Conservation (phyloP, 192 early-diverging fungal genomes). For the Gaertneriomyces sp. region DNA sequence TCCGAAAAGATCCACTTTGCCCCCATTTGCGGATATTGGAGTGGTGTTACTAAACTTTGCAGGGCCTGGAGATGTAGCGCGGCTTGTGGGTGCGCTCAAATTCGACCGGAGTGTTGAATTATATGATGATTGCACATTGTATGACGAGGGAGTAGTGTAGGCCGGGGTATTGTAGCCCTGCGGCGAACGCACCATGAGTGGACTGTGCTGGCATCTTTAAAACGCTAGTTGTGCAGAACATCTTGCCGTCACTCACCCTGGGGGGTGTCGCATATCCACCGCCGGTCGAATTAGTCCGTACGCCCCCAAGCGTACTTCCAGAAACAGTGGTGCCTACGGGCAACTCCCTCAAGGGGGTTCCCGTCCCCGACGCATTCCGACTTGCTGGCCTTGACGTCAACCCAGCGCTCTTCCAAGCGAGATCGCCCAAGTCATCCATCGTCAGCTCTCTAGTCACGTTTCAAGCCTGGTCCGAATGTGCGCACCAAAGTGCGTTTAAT, state of each 20-base stretch:
- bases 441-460: no score
- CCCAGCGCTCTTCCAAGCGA: slow-evolving; percentile 24
- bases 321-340: background rate
- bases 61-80: slow-evolving; percentile 17
- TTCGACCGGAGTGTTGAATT: background rate
- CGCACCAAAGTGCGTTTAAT: no score
- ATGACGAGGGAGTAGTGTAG: background rate
- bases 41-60: background rate
- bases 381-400: slow-evolving; percentile 16
- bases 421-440: slow-evolving; percentile 29
- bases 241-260: slow-evolving; percentile 11
- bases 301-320: background rate
- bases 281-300: background rate
- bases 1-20: slow-evolving; percentile 22
- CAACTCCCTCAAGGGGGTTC: slow-evolving; percentile 19
- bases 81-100: slow-evolving; percentile 2
- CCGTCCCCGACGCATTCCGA: slow-evolving; percentile 4
- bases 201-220: background rate
- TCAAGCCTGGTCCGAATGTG: no score
- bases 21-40: background rate
- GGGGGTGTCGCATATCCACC: background rate
- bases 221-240: slow-evolving; percentile 18
- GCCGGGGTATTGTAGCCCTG: background rate
- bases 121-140: background rate
- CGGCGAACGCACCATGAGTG: background rate